Conservation (phyloP, 2,329 filamentous ascomycete genomes). For the Colletotrichum phormii region DNA sequence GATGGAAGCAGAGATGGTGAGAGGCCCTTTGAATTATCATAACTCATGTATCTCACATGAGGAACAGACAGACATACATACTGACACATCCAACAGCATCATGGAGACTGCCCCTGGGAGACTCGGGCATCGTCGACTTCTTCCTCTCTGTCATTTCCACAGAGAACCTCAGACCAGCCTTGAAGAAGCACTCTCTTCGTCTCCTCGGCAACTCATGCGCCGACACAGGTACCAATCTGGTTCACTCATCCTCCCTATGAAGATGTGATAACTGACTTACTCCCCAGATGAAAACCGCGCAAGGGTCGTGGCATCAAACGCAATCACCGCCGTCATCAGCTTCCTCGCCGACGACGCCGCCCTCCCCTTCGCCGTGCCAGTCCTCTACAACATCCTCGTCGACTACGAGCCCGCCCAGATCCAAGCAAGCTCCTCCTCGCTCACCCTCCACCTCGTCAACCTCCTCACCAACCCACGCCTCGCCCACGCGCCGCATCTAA, state of each 20-base stretch:
- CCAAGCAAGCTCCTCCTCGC: slow-evolving; percentile 62
- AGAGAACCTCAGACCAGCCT: slow-evolving; percentile 50
- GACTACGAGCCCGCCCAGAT: slow-evolving; percentile 72
- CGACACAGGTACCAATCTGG: slow-evolving; percentile 59
- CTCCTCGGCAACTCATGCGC: slow-evolving; percentile 73
- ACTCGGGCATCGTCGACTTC: slow-evolving; percentile 68
- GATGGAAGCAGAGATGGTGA: slow-evolving; percentile 68
- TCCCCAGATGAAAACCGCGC: slow-evolving; percentile 67
- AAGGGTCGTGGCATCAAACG: slow-evolving; percentile 62
- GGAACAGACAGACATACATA: not conserved
- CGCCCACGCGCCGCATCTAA: slow-evolving; percentile 53
- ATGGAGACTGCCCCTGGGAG: slow-evolving; percentile 68
- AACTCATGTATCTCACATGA: not conserved
- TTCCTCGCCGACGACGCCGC: slow-evolving; percentile 61
- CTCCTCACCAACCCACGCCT: slow-evolving; percentile 61
- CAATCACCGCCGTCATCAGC: slow-evolving; percentile 59
- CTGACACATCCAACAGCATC: slow-evolving; percentile 53
- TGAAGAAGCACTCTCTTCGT: slow-evolving; percentile 67
- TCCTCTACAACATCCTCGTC: slow-evolving; percentile 71
- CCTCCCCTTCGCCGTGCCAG: slow-evolving; percentile 66
- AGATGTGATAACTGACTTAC: not conserved
- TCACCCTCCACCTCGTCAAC: slow-evolving; percentile 62
- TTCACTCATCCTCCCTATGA: not conserved
- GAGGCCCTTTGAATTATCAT: slow-evolving; percentile 42
- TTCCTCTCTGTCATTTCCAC: slow-evolving; percentile 60